These are phyloP conservation scores for Trichocladium antarcticum DNA, from an alignment of 495 filamentous ascomycete genomes.

Conservation along the genomic window DNA sequence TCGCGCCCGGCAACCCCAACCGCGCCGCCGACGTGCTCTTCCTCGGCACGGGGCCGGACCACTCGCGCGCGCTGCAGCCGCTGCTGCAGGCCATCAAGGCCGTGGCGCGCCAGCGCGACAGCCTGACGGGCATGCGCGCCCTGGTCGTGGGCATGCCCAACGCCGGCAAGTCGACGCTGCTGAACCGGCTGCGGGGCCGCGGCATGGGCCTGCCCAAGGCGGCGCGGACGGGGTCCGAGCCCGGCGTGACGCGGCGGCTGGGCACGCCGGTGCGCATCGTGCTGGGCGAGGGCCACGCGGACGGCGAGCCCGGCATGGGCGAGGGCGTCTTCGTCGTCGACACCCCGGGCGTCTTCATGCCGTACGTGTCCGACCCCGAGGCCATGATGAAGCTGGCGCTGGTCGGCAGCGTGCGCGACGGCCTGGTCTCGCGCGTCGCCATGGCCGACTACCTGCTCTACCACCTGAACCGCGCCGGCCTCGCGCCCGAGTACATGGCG, in stretches of 20 bases:
- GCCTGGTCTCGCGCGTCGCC: conserved; percentile 59
- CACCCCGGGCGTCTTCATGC: conserved; percentile 76
- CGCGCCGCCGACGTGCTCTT: conserved; percentile 45
- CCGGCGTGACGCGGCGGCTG: conserved; percentile 82
- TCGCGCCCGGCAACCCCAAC: not conserved
- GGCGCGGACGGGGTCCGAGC: conserved; percentile 70
- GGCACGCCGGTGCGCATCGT: conserved; percentile 69
- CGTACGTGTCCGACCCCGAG: conserved; percentile 72
- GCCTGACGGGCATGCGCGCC: conserved; percentile 52
- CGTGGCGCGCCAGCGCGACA: conserved; percentile 24
- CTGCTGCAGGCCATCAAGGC: conserved; percentile 28
- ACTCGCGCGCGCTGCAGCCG: not conserved
- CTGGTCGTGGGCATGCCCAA: conserved; percentile 97
- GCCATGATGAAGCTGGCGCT: conserved; percentile 88
- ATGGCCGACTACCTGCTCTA: conserved; percentile 85
- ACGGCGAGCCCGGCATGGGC: conserved; percentile 27
- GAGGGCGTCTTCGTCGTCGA: conserved; percentile 43
- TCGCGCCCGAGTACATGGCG: conserved; percentile 40
- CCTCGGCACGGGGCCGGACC: conserved; percentile 33
- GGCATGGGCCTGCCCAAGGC: conserved; percentile 62
- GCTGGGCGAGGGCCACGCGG: not conserved
- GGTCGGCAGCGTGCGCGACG: conserved; percentile 83
- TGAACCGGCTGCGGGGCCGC: conserved; percentile 67
- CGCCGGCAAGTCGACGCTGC: conserved; percentile 80
- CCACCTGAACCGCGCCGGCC: conserved; percentile 56